phyloP scores from a whole-genome alignment of 768 basidiomycete genomes.

The Nidula microcarpa region DNA sequence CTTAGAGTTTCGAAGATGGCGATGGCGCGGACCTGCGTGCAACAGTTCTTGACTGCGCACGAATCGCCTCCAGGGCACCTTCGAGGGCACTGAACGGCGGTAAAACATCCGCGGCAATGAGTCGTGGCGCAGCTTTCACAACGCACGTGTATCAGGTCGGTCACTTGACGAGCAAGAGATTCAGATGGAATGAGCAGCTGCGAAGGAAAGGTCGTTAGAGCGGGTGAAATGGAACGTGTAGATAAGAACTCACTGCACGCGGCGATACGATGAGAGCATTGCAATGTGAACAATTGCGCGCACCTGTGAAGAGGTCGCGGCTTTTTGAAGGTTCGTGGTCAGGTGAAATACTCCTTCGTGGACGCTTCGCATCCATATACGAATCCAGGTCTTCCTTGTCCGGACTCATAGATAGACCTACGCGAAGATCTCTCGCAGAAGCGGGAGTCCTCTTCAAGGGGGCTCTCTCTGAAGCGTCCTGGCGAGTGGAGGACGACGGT shows the following conservation, averaged over 20 bases:
- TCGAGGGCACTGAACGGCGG: constrained; percentile 13
- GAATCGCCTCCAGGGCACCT: constrained; percentile 19
- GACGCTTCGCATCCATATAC: neutral
- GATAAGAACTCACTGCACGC: constrained; percentile 16
- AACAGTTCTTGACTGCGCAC: constrained; percentile 26
- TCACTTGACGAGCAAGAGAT: constrained; percentile 11
- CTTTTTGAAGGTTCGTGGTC: constrained; percentile 1
- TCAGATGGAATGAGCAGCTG: constrained; percentile 9
- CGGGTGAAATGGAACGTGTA: too few species aligned
- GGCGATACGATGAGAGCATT: constrained; percentile 15
- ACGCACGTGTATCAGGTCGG: constrained; percentile 18
- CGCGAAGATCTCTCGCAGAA: constrained; percentile 16
- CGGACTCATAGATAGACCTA: constrained; percentile 12
- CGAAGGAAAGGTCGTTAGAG: neutral
- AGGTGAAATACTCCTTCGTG: neutral
- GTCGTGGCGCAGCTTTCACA: constrained; percentile 21
- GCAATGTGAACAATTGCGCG: constrained; percentile 20
- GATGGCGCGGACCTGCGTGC: constrained; percentile 22
- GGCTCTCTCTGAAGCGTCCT: too few species aligned
- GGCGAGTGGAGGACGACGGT: constrained; percentile 9
- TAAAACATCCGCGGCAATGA: constrained; percentile 31
- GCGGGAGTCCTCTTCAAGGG: constrained; percentile 11
- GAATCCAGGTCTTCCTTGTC: neutral
- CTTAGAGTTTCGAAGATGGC: constrained; percentile 28
- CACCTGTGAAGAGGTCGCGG: constrained; percentile 16